These are phyloP conservation scores for Solanum rostratum DNA, from an alignment of 257 asterid species.

Conservation along the genomic window DNA sequence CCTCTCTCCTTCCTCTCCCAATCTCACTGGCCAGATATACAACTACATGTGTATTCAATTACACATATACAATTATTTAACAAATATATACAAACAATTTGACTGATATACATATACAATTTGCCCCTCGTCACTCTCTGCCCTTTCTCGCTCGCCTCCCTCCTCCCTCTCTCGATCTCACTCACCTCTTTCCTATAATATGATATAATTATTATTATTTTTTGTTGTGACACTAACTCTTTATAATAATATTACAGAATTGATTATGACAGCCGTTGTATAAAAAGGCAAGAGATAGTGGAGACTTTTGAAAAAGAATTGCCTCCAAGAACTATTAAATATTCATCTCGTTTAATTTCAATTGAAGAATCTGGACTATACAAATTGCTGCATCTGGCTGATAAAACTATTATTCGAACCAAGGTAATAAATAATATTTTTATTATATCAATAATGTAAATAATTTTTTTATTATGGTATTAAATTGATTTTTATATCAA, in stretches of 20 bases:
- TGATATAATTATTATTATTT: no score
- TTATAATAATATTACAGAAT: constrained; percentile 10
- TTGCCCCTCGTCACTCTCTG: no score
- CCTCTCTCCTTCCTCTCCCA: no score
- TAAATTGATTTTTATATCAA: background rate
- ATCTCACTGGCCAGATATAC: no score
- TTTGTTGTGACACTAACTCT: background rate
- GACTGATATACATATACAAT: no score
- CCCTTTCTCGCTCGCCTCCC: no score
- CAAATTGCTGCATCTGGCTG: constrained; percentile 25
- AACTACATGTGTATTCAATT: no score
- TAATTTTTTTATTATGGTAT: background rate
- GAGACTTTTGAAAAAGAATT: constrained; percentile 26
- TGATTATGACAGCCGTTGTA: constrained; percentile 30
- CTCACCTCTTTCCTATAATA: no score
- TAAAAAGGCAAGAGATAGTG: constrained; percentile 24
- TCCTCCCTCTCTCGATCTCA: no score
- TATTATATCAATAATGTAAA: background rate
- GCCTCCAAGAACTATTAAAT: constrained; percentile 29
- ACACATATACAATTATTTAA: no score
- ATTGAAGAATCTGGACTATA: constrained; percentile 22
- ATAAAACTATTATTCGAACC: constrained; percentile 26
- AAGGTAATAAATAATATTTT: constrained; percentile 11
- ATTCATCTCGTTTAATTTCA: constrained; percentile 20
- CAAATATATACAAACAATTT: no score